Evolutionary conservation across 305 asterid species (phyloP).

Genomic region (Rubia peregrina): DNA sequence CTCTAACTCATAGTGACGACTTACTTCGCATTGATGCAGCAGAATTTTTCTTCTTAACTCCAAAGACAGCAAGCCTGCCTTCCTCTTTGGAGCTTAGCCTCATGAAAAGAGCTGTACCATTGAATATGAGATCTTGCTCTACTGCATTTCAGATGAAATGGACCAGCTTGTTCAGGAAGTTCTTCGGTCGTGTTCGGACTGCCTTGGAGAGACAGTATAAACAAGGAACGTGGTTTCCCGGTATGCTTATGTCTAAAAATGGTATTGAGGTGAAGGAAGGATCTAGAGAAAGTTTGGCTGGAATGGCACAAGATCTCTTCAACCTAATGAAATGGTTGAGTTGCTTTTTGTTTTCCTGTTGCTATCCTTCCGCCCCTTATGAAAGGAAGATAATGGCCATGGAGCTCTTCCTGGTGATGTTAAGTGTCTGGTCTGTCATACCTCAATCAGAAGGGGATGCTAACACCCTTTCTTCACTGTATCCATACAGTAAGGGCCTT

Average conservation of each 20-base stretch:
- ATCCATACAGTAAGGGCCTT: constrained; percentile 63
- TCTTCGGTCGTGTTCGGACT: constrained; percentile 83
- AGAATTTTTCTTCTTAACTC: constrained; percentile 81
- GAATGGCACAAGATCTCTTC: constrained; percentile 66
- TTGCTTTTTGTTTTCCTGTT: constrained; percentile 79
- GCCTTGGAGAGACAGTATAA: constrained; percentile 83
- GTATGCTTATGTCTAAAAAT: constrained; percentile 30
- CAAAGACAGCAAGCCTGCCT: constrained; percentile 83
- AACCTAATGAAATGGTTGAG: constrained; percentile 77
- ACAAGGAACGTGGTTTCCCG: constrained; percentile 66
- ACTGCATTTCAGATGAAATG: constrained; percentile 97
- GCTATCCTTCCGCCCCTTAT: constrained; percentile 98
- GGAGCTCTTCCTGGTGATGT: constrained; percentile 74
- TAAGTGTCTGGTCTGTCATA: constrained; percentile 70
- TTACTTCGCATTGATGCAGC: constrained; percentile 96
- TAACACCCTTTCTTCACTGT: constrained; percentile 39
- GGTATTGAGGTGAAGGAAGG: constrained; percentile 30
- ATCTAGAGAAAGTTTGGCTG: constrained; percentile 27
- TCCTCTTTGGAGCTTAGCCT: constrained; percentile 82
- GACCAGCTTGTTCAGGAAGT: constrained; percentile 90
- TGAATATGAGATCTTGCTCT: constrained; percentile 94
- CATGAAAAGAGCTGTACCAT: constrained; percentile 79
- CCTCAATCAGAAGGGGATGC: constrained; percentile 31
- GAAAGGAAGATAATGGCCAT: constrained; percentile 96
- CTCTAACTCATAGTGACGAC: constrained; percentile 82